Percentiles rank a stretch among this genome's conserved stretches.
Evolutionary conservation across 2,329 filamentous ascomycete genomes (phyloP).

Genomic region (Phaeosphaeriaceae sp.): DNA sequence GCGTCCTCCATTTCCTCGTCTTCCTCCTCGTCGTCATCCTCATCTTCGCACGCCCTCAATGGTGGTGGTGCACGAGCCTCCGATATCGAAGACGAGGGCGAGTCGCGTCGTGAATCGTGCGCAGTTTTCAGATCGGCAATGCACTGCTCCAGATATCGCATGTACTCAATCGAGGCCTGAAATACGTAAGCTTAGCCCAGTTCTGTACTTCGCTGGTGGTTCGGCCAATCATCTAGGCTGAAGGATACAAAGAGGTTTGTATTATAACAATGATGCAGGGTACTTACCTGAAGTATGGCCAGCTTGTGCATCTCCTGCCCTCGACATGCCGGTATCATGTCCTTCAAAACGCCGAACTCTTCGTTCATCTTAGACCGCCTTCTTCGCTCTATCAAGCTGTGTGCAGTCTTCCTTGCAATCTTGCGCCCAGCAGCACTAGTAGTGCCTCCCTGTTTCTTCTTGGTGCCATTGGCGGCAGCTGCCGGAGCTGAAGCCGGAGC

Average conservation of each 20-base stretch:
- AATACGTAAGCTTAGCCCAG: conserved; percentile 5
- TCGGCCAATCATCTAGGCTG: neutral
- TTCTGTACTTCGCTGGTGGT: neutral
- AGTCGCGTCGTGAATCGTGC: conserved; percentile 31
- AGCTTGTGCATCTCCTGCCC: conserved; percentile 97
- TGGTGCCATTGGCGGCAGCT: conserved; percentile 53
- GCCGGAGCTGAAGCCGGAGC: conserved; percentile 22
- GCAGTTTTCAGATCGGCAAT: conserved; percentile 74
- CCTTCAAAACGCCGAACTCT: conserved; percentile 90
- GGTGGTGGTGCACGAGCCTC: conserved; percentile 28
- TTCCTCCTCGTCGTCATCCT: conserved; percentile 58
- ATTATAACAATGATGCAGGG: neutral
- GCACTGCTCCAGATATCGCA: conserved; percentile 91
- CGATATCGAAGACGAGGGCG: conserved; percentile 34
- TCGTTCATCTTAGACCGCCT: conserved; percentile 98
- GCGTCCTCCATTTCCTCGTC: conserved; percentile 51
- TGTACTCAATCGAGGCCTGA: conserved; percentile 94
- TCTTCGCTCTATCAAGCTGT: conserved; percentile 90
- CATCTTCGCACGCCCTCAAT: conserved; percentile 37
- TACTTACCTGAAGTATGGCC: conserved; percentile 82
- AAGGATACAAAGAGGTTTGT: neutral
- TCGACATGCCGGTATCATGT: conserved; percentile 94
- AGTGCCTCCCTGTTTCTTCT: conserved; percentile 74
- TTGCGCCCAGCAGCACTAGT: conserved; percentile 90
- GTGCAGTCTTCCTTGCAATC: conserved; percentile 93